Evolutionary conservation across 2,329 filamentous ascomycete species (phyloP), one percentile per base, ranked within the genome.

Genomic region (Penicillium vulpinum): DNA sequence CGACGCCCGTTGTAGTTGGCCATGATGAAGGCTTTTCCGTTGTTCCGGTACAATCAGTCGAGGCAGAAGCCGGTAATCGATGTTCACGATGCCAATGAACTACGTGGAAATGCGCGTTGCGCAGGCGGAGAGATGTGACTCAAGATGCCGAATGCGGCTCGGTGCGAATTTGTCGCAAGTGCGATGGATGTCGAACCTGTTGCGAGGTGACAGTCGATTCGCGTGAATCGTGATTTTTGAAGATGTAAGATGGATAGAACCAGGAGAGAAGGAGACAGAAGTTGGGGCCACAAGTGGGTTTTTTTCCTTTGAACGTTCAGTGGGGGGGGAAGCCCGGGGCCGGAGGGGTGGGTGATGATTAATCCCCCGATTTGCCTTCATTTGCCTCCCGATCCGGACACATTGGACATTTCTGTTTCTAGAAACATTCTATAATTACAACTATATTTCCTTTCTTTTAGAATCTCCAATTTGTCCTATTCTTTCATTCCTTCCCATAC

Each of bases 1-100:
- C 89, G 87, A 61, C 91, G 88, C 70, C 87, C 88, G 75, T 83
- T 87, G 83, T 86, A 92, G 73, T 81, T 83, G 73, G 90, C 86
- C 89, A 92, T 92, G 69, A 53, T 68, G 65, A 43, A 21, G 16
- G 5, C 5, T 26, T 35, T 11, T 36, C 35, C n/a, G 24, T 44
- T 10, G 33, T 33, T 10, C 6, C 38, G 21, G 21, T 35, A 18
- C 11, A 7, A 48, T 36, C 13, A 43, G 41, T 60, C 45, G 49
- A 56, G 40, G 26, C 11, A 38, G 28, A 38, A 36, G 36, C 31
- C 46, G 38, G 22, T 18, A 35, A 56, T 41, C 48, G 44, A 47
- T 51, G 16, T 47, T 43, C 33, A 31, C 11, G 33, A 24, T 47
- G 28, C 28, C 41, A 33, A 38, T 31, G 51, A 40, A 56, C 44